Conservation (phyloP, 495 filamentous ascomycete genomes). For the Trichoderma virens region DNA sequence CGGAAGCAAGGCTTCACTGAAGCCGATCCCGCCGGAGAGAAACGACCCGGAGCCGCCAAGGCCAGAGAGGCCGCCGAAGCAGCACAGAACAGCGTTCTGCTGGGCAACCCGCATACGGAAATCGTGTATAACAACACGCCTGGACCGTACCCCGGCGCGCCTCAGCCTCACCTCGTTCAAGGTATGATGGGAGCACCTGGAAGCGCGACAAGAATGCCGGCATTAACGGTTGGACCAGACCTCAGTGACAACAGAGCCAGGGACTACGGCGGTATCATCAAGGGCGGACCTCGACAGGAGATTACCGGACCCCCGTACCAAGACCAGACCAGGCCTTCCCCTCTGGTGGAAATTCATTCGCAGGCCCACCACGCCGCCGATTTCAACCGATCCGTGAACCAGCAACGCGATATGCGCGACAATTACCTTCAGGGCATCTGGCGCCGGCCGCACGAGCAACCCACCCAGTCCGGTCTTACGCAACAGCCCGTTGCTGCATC, state of each 20-base stretch:
- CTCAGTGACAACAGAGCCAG: slow-evolving; percentile 69
- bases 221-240: slow-evolving; percentile 73
- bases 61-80: slow-evolving; percentile 72
- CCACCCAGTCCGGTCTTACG: slow-evolving; percentile 42
- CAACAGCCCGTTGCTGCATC: slow-evolving; percentile 38
- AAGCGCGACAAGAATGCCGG: slow-evolving; percentile 64
- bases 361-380: slow-evolving; percentile 85
- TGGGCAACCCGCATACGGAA: slow-evolving; percentile 61
- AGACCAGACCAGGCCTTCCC: slow-evolving; percentile 72
- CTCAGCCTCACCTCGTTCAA: slow-evolving; percentile 60
- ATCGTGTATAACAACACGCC: slow-evolving; percentile 77
- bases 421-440: slow-evolving; percentile 73
- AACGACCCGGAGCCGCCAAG: slow-evolving; percentile 86
- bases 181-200: slow-evolving; percentile 57
- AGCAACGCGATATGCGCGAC: slow-evolving; percentile 63
- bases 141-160: slow-evolving; percentile 47
- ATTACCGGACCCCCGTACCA: slow-evolving; percentile 82
- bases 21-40: slow-evolving; percentile 92
- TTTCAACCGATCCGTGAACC: slow-evolving; percentile 74
- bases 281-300: slow-evolving; percentile 70
- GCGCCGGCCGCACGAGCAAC: slow-evolving; percentile 67
- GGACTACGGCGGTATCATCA: slow-evolving; percentile 76
- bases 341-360: slow-evolving; percentile 74
- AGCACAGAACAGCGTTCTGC: slow-evolving; percentile 35
- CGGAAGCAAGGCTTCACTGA: slow-evolving; percentile 97